Conservation (phyloP, 176 grass and related monocot genomes). For the Paspalum vaginatum region DNA sequence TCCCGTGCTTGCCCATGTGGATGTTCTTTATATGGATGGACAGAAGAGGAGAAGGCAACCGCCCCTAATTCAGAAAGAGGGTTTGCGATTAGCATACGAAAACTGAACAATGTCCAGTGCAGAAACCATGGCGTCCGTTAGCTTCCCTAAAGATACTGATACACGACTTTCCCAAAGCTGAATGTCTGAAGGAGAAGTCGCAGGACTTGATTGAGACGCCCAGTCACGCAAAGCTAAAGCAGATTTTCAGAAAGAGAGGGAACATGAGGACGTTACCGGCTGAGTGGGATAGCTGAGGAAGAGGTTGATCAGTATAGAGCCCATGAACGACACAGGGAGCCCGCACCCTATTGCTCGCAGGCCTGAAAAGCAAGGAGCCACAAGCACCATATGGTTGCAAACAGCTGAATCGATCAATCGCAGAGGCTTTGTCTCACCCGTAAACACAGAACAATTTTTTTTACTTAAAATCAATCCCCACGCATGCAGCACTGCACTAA, state of each 20-base stretch:
- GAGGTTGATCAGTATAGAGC: conserved; percentile 47
- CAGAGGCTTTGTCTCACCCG: background rate
- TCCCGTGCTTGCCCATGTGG: conserved; percentile 71
- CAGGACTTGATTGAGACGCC: background rate
- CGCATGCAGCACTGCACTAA: no score
- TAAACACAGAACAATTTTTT: no score
- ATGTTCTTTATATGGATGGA: conserved; percentile 69
- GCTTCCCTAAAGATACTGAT: background rate
- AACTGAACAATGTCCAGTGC: background rate
- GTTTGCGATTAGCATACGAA: background rate
- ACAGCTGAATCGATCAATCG: background rate
- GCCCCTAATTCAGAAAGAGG: conserved; percentile 36
- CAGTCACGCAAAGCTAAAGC: background rate
- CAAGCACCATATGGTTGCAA: conserved; percentile 1
- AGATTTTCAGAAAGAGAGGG: background rate
- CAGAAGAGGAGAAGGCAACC: conserved; percentile 60
- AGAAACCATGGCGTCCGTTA: background rate
- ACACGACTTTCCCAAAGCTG: background rate
- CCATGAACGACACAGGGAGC: background rate
- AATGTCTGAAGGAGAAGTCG: background rate
- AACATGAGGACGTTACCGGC: conserved; percentile 40
- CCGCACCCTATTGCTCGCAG: conserved; percentile 54
- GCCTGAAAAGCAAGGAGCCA: conserved; percentile 38
- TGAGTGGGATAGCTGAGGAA: conserved; percentile 54
- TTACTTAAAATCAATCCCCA: no score